Conservation (phyloP, 2,329 filamentous ascomycete genomes). For the Colletotrichum nymphaeae region DNA sequence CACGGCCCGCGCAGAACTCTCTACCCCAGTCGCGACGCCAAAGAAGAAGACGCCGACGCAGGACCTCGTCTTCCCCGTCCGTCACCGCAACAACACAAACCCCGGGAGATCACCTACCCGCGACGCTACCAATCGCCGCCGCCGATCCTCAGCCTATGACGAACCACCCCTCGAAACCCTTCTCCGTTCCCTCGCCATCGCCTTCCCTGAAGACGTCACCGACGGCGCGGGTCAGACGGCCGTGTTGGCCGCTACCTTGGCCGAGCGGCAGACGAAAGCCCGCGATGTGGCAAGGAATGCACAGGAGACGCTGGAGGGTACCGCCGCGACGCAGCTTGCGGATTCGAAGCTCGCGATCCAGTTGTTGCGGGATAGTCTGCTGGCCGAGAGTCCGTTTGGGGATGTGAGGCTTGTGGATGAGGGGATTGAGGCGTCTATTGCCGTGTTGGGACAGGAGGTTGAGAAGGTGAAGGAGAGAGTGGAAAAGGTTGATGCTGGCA, state of each 20-base stretch:
- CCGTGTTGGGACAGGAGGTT: slow-evolving; percentile 58
- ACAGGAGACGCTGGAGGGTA: slow-evolving; percentile 63
- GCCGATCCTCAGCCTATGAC: slow-evolving; percentile 49
- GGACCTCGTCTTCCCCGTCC: slow-evolving; percentile 49
- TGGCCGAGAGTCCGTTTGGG: slow-evolving; percentile 63
- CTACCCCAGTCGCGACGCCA: slow-evolving; percentile 38
- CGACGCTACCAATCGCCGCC: slow-evolving; percentile 43
- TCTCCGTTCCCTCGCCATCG: slow-evolving; percentile 59
- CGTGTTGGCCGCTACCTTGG: slow-evolving; percentile 48
- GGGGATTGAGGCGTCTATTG: slow-evolving; percentile 63
- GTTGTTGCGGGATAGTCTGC: slow-evolving; percentile 61
- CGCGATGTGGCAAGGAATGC: slow-evolving; percentile 56
- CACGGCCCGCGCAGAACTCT: slow-evolving; percentile 57
- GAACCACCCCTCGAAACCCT: slow-evolving; percentile 58
- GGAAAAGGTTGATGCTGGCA: slow-evolving; percentile 50
- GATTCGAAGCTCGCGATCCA: slow-evolving; percentile 62
- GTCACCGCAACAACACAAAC: slow-evolving; percentile 36
- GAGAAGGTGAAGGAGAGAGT: slow-evolving; percentile 53
- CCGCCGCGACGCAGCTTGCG: slow-evolving; percentile 53
- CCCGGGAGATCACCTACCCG: slow-evolving; percentile 47
- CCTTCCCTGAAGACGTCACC: slow-evolving; percentile 49
- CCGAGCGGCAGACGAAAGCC: slow-evolving; percentile 55
- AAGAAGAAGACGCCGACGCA: slow-evolving; percentile 39
- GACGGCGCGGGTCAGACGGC: slow-evolving; percentile 41
- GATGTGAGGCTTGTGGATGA: slow-evolving; percentile 61